Evolutionary conservation across 768 basidiomycete genomes (phyloP), one percentile per base, ranked within the genome.

Genomic region (Xanthoconium purpureum): DNA sequence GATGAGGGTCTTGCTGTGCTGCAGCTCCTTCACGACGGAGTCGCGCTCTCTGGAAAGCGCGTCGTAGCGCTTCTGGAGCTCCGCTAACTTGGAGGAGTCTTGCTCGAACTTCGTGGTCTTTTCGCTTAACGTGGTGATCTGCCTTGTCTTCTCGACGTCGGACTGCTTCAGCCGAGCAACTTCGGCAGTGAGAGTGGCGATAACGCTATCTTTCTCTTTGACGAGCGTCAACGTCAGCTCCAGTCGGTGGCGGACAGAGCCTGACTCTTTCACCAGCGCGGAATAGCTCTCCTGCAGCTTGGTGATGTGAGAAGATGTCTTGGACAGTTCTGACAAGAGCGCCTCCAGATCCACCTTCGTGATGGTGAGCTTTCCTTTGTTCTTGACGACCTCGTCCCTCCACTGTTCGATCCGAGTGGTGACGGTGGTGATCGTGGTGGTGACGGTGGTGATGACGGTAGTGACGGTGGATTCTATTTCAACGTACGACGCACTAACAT

Each of bases 321-420:
- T 20, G 29, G 60, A 48, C 5, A 61, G 15, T 2, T 55, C 38
- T 6, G n/a, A 44, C 33, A 49, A 50, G 44, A 60, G 29, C 8
- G 36, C 44, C 7, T 59, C 52, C 24, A 60, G 39, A 11, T 60
- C 57, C 20, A 17, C 39, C 43, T 3, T 18, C 17, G 56, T 50
- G 52, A 60, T 50, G 14, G 15, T 50, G 30, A 49, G 3, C 33
- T 35, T 8, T 35, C 33, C 33, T 12, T 35, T 24, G 24, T 24
- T 12, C 17, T 54, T 12, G 6, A 35, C 33, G 12, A 35, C 33
- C 12, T 12, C 12, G 33, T 35, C 33, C 33, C 12, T 35, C 46
- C 52, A 54, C 2, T 18, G 29, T 4, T 54, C 36, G 13, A 60
- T 43, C 12, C 24, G 57, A 6, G 47, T 47, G 36, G 38, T 38